These are phyloP conservation scores for Annulohypoxylon bovei DNA, from an alignment of 495 filamentous ascomycete species.

Conservation along the genomic window DNA sequence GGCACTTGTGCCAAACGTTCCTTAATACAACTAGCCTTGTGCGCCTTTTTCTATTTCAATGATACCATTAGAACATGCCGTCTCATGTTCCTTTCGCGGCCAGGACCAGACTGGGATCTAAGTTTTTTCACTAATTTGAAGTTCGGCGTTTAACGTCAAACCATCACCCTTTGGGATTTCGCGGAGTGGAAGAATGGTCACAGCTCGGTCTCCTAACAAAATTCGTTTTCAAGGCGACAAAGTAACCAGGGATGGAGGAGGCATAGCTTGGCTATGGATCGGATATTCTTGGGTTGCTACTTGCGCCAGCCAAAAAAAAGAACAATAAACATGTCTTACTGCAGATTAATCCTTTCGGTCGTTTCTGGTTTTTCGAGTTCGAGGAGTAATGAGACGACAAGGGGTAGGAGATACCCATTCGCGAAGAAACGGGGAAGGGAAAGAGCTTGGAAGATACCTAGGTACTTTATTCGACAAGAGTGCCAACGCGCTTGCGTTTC, in stretches of 20 bases:
- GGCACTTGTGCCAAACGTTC: slow-evolving; percentile 1
- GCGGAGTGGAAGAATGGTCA: slow-evolving; percentile 3
- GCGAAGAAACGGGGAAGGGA: slow-evolving; percentile 12
- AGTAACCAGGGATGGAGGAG: slow-evolving; percentile 24
- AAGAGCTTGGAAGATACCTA: slow-evolving; percentile 43
- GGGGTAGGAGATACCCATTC: slow-evolving; percentile 37
- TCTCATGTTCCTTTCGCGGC: slow-evolving; percentile 32
- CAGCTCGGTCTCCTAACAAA: slow-evolving; percentile 22
- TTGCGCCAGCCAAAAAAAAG: slow-evolving; percentile 11
- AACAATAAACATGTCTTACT: slow-evolving; percentile 13
- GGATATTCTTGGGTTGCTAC: slow-evolving; percentile 29
- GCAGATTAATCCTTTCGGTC: slow-evolving; percentile 28
- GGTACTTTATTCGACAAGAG: slow-evolving; percentile 21
- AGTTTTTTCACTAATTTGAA: slow-evolving; percentile 29
- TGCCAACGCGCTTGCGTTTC: slow-evolving; percentile 9
- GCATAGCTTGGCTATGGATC: slow-evolving; percentile 36
- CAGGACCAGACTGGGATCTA: slow-evolving; percentile 33
- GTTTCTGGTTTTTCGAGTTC: slow-evolving; percentile 32
- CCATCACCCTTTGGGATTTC: slow-evolving; percentile 17
- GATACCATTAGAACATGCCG: slow-evolving; percentile 48
- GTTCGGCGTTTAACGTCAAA: neutral
- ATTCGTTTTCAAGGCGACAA: slow-evolving; percentile 26
- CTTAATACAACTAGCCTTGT: slow-evolving; percentile 32
- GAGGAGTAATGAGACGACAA: slow-evolving; percentile 35
- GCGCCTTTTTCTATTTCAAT: slow-evolving; percentile 35